Evolutionary conservation across 768 basidiomycete genomes (phyloP).

Genomic region (Macrolepiota dolichaula): DNA sequence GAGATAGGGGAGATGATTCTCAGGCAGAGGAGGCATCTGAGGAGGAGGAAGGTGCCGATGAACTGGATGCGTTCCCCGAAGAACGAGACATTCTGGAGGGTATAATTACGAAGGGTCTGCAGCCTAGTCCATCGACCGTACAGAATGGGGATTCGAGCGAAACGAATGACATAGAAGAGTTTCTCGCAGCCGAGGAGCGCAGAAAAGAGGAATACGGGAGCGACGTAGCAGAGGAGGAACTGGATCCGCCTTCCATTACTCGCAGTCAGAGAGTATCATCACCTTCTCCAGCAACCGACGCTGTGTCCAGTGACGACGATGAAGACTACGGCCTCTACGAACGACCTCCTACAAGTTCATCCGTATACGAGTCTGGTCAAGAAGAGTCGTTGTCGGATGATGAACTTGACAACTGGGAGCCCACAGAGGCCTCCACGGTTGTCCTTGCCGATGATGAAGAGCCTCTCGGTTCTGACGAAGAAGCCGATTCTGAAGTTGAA

Average conservation of each 20-base stretch:
- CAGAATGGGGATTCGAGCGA: constrained; percentile 31
- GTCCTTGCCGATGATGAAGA: constrained; percentile 22
- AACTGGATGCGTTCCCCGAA: constrained; percentile 50
- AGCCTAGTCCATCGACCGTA: constrained; percentile 18
- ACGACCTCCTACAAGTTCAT: neutral
- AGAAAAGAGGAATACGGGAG: constrained; percentile 47
- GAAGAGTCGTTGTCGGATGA: constrained; percentile 36
- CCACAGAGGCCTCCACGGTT: constrained; percentile 38
- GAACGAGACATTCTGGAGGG: constrained; percentile 28
- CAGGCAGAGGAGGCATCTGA: constrained; percentile 51
- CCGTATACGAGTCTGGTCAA: neutral
- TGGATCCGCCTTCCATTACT: constrained; percentile 10
- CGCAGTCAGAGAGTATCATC: constrained; percentile 15
- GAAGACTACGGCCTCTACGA: constrained; percentile 8
- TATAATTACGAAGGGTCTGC: constrained; percentile 25
- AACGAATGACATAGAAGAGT: constrained; percentile 61
- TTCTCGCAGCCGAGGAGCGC: constrained; percentile 59
- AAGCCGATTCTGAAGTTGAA: constrained; percentile 26
- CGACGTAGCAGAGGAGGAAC: constrained; percentile 37
- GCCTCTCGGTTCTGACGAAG: constrained; percentile 4
- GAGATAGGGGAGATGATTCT: constrained; percentile 44
- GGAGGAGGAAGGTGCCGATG: constrained; percentile 56
- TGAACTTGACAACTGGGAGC: constrained; percentile 36
- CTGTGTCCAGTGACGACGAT: constrained; percentile 7
- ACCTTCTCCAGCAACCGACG: neutral